A percentile compares a stretch with the other conserved stretches of the same genome.
These are phyloP conservation scores for Ceriops zippeliana DNA, from an alignment of 345 rosid genomes.

Conservation along the genomic window DNA sequence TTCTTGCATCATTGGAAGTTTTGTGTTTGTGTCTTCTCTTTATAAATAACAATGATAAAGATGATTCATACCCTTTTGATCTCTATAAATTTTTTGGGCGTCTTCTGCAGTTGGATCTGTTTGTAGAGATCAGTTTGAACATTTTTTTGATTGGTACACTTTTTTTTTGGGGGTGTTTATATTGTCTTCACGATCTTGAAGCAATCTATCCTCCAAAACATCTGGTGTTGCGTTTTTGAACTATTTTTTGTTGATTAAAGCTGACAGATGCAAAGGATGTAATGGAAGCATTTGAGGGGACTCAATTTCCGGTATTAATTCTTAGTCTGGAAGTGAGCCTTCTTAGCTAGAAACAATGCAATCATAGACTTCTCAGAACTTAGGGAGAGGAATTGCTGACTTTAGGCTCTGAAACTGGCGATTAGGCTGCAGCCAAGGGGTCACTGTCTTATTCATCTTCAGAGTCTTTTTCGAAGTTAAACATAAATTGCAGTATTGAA, in stretches of 20 bases:
- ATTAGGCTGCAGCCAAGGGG: slow-evolving; percentile 70
- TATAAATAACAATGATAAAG: background rate
- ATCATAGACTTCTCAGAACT: slow-evolving; percentile 4
- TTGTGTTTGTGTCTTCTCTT: background rate
- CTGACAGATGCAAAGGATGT: slow-evolving; percentile 74
- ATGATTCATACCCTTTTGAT: background rate
- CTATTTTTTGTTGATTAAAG: slow-evolving; percentile 17
- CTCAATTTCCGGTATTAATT: slow-evolving; percentile 50
- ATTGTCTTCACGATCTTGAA: background rate
- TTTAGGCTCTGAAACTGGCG: slow-evolving; percentile 33
- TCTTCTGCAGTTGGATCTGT: background rate
- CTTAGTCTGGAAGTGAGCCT: slow-evolving; percentile 44
- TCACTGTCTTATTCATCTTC: slow-evolving; percentile 71
- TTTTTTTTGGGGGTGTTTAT: background rate
- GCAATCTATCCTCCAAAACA: no score
- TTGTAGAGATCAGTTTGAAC: background rate
- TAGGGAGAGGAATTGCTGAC: background rate
- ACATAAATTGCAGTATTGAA: slow-evolving; percentile 71
- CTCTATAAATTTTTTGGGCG: background rate
- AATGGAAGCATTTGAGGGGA: slow-evolving; percentile 47
- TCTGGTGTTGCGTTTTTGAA: no score
- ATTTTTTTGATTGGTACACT: background rate
- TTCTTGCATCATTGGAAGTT: background rate
- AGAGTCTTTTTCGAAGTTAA: slow-evolving; percentile 65
- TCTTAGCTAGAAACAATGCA: background rate